Percentiles rank a stretch among this genome's conserved stretches.
Evolutionary conservation across 2,329 filamentous ascomycete species (phyloP).

Genomic region (Amphichorda felina): DNA sequence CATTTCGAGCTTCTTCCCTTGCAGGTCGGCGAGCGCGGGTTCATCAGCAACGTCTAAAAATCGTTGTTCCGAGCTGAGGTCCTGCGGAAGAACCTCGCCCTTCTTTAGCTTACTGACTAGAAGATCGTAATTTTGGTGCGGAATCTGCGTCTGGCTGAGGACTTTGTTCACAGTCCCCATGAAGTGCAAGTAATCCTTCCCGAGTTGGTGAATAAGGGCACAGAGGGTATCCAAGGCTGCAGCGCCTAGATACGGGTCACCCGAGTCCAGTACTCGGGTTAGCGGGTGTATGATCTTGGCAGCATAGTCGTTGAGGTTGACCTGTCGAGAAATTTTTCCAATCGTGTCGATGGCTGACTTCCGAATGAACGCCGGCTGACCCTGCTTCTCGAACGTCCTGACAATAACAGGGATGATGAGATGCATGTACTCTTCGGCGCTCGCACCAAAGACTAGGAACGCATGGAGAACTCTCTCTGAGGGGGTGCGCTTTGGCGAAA

Average conservation of each 20-base stretch:
- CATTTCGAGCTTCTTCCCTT: conserved; percentile 88
- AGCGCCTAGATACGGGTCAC: conserved; percentile 61
- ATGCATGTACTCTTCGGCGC: conserved; percentile 98
- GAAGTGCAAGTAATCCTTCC: conserved; percentile 91
- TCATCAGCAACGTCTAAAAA: conserved; percentile 74
- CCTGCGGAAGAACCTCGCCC: conserved; percentile 87
- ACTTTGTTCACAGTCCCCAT: conserved; percentile 87
- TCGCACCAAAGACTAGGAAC: conserved; percentile 90
- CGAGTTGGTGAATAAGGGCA: conserved; percentile 89
- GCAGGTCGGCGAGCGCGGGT: conserved; percentile 67
- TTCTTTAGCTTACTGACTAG: conserved; percentile 89
- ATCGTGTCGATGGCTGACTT: conserved; percentile 91
- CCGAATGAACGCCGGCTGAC: conserved; percentile 66
- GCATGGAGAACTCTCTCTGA: conserved; percentile 89
- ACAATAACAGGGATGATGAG: conserved; percentile 95
- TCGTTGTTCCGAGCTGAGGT: conserved; percentile 75
- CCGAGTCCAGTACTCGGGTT: conserved; percentile 64
- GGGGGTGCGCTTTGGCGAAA: conserved; percentile 59
- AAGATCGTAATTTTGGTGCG: conserved; percentile 84
- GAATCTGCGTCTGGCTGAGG: conserved; percentile 66
- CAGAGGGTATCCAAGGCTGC: conserved; percentile 89
- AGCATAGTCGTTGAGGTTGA: conserved; percentile 94
- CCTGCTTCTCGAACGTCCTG: conserved; percentile 80
- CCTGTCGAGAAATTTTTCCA: conserved; percentile 85
- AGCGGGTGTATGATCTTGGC: conserved; percentile 94